Base-by-base conservation (phyloP, 345 rosid genomes). In the Eutrema yunnanense region DNA sequence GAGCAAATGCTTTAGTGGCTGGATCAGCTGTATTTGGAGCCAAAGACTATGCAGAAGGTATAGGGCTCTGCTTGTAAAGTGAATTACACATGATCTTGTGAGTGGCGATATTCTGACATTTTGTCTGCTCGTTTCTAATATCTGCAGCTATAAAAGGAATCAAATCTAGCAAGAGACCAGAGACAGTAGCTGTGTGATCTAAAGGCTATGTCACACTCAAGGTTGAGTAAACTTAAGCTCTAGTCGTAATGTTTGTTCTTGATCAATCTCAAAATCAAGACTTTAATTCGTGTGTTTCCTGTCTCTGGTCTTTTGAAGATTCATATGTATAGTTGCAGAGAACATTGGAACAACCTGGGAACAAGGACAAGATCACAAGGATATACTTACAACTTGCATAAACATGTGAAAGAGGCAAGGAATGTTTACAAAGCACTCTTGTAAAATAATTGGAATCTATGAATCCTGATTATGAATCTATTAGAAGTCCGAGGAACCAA, bases 21-120 rank as follows among this genome's bases (percentile, higher is more conserved):
- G 98, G 98, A 77, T 90, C 96, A 48, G 98, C 98, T 74, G 96
- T 92, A 40, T 92, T 92, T 64, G 92, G 96, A 68, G 95, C 98
- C 53, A 86, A 86, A 78, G 98, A 92, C 83, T 92, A 90, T 49
- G 96, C 92, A 0, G 92, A 92, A 88, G 98, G 98, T 88, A 77
- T 58, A 54, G 30, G 19, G 1, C 60, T 48, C 48, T 58, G 19
- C 13, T 12, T 56, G 54, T 56, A 3, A 55, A 14, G 11, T 55
- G 53, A 68, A 30, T 12, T 55, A 29, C 29, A 52, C 38, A 29
- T 27, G 32, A 29, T 29, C 14, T 29, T 53, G 4, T 40, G 71
- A 50, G 48, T 54, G 27, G 14, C 5, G 8, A 14, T 30, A 29
- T 34, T 69, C 36, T 69, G 30, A 68, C 44, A 43, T 16, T 52